Evolutionary conservation across 2,329 filamentous ascomycete species (phyloP).

Genomic region (Trichoderma afroharzianum): DNA sequence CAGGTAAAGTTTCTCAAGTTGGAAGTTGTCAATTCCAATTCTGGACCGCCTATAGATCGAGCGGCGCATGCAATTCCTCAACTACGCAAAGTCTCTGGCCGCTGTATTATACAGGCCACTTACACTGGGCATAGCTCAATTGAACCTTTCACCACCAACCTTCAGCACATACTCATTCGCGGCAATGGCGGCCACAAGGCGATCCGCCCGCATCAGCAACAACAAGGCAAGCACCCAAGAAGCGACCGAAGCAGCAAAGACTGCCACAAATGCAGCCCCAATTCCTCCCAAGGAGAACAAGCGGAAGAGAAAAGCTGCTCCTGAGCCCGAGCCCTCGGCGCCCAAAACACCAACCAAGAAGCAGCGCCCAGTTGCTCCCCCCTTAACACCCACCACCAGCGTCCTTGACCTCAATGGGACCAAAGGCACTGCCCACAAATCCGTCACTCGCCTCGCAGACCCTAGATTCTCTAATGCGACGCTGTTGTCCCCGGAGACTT

Average conservation of each 20-base stretch:
- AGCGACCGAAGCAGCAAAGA: neutral
- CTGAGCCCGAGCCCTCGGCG: slow-evolving; percentile 21
- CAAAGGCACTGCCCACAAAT: slow-evolving; percentile 37
- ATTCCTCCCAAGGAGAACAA: slow-evolving; percentile 17
- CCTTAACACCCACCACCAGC: slow-evolving; percentile 47
- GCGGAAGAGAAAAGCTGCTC: slow-evolving; percentile 35
- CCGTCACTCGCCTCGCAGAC: slow-evolving; percentile 55
- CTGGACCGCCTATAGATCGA: neutral
- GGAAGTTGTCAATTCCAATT: neutral
- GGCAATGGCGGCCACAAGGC: slow-evolving; percentile 33
- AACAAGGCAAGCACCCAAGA: neutral
- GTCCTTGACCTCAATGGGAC: slow-evolving; percentile 35
- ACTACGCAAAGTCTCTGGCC: neutral
- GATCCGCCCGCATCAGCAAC: slow-evolving; percentile 40
- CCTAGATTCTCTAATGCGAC: slow-evolving; percentile 65
- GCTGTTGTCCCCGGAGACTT: slow-evolving; percentile 68
- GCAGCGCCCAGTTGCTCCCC: slow-evolving; percentile 30
- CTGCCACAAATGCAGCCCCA: neutral
- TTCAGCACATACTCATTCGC: slow-evolving; percentile 1
- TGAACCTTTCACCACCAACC: neutral
- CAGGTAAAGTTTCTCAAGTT: neutral
- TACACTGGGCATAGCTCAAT: neutral
- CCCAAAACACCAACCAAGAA: slow-evolving; percentile 32
- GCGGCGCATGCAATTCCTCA: neutral
- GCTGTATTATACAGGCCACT: neutral